A percentile compares a stretch with the other conserved stretches of the same genome.
Evolutionary conservation across 2,329 filamentous ascomycete species (phyloP).

Genomic region (Aureobasidium sp.): DNA sequence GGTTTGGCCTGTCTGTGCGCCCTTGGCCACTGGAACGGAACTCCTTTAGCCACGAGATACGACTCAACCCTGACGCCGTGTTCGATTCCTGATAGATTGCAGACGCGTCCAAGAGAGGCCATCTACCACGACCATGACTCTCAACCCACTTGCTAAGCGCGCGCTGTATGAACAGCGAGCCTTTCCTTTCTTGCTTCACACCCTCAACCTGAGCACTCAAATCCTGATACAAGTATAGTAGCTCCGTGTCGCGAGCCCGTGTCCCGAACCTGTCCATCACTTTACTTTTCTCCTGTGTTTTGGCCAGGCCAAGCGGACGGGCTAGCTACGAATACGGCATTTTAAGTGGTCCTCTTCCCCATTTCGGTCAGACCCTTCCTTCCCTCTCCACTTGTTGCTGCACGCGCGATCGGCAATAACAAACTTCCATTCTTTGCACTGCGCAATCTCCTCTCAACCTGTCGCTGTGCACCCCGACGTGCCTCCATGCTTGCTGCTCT

Average conservation of each 20-base stretch:
- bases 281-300: constrained; percentile 9
- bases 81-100: constrained; percentile 6
- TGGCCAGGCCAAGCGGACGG: constrained; percentile 2
- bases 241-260: background rate
- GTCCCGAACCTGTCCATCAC: constrained; percentile 8
- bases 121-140: background rate
- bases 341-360: constrained; percentile 1
- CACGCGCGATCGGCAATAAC: constrained; percentile 1
- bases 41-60: background rate
- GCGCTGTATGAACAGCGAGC: background rate
- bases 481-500: background rate
- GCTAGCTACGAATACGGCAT: background rate
- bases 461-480: background rate
- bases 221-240: background rate
- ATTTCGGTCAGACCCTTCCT: background rate
- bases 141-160: background rate
- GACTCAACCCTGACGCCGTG: background rate
- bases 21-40: background rate
- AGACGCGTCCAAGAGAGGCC: background rate
- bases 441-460: background rate
- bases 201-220: background rate
- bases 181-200: background rate
- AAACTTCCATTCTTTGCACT: constrained; percentile 4
- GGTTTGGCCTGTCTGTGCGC: constrained; percentile 3
- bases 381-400: constrained; percentile 9